Evolutionary conservation across 768 basidiomycete genomes (phyloP).

Genomic region (Hydnomerulius pinastri): DNA sequence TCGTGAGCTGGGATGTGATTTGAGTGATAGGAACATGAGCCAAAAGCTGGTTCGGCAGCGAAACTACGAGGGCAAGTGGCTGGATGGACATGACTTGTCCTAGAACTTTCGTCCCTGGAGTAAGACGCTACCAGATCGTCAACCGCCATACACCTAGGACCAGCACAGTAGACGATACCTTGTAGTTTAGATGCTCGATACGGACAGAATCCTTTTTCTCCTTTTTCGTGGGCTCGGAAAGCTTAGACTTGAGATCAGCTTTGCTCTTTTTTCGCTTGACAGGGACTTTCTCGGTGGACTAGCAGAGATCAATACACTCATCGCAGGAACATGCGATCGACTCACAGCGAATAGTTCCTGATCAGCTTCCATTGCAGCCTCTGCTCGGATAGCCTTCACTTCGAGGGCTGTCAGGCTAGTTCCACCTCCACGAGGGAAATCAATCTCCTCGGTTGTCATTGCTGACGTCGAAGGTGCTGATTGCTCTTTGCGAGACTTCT

Average conservation of each 20-base stretch:
- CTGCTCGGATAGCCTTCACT: slow-evolving; percentile 81
- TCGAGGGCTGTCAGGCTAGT: slow-evolving; percentile 86
- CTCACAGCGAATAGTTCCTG: slow-evolving; percentile 73
- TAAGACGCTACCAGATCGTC: slow-evolving; percentile 57
- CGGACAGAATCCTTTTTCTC: slow-evolving; percentile 53
- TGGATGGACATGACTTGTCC: slow-evolving; percentile 86
- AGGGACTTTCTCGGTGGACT: slow-evolving; percentile 42
- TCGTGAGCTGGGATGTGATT: slow-evolving; percentile 78
- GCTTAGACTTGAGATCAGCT: slow-evolving; percentile 39
- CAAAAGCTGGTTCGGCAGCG: slow-evolving; percentile 93
- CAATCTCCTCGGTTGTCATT: slow-evolving; percentile 67
- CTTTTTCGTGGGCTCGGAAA: slow-evolving; percentile 37
- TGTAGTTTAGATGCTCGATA: slow-evolving; percentile 93
- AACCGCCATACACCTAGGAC: neutral
- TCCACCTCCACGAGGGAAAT: slow-evolving; percentile 96
- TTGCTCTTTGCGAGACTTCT: slow-evolving; percentile 24
- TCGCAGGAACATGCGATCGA: slow-evolving; percentile 1
- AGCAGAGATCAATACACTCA: slow-evolving; percentile 29
- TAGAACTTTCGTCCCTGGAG: slow-evolving; percentile 83
- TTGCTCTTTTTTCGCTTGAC: slow-evolving; percentile 49
- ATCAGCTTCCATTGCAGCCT: slow-evolving; percentile 84
- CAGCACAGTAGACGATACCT: slow-evolving; percentile 46
- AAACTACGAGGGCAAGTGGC: slow-evolving; percentile 87
- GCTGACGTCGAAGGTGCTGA: slow-evolving; percentile 37
- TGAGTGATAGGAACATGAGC: slow-evolving; percentile 95